A percentile compares a stretch with the other conserved stretches of the same genome.
Conservation (phyloP, 192 early-diverging fungal species). For the Rhizoclosmatium sp. region DNA sequence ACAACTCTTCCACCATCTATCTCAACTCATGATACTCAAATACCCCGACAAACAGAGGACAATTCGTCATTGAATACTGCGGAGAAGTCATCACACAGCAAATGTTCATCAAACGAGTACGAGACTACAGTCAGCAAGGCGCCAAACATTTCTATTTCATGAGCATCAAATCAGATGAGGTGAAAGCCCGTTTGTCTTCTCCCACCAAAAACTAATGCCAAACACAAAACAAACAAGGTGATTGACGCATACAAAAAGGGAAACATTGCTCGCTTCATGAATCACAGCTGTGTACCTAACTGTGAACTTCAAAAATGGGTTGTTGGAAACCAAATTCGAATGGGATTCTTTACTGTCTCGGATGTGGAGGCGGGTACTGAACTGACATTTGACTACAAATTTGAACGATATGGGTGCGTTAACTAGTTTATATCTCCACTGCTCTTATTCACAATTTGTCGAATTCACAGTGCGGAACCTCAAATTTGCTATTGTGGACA, state of each 20-base stretch:
- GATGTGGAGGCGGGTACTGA: conserved; percentile 83
- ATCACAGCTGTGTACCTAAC: conserved; percentile 97
- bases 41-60: conserved; percentile 57
- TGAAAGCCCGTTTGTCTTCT: conserved; percentile 37
- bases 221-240: conserved; percentile 57
- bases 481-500: conserved; percentile 95
- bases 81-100: conserved; percentile 90
- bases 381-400: conserved; percentile 98
- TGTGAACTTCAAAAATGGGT: conserved; percentile 97
- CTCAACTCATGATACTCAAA: too few species aligned
- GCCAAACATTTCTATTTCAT: conserved; percentile 98
- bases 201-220: not conserved
- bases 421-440: not conserved
- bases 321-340: conserved; percentile 83
- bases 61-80: conserved; percentile 97
- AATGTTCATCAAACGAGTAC: conserved; percentile 83
- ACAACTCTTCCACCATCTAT: too few species aligned
- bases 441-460: not conserved
- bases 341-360: conserved; percentile 94
- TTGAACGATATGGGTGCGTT: conserved; percentile 88
- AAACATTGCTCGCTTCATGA: conserved; percentile 95
- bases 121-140: conserved; percentile 81
- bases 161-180: conserved; percentile 90
- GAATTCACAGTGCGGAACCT: conserved; percentile 71
- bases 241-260: conserved; percentile 96